These are phyloP conservation scores for Metschnikowia gelsemii DNA, from an alignment of 805 yeast species.

Conservation along the genomic window DNA sequence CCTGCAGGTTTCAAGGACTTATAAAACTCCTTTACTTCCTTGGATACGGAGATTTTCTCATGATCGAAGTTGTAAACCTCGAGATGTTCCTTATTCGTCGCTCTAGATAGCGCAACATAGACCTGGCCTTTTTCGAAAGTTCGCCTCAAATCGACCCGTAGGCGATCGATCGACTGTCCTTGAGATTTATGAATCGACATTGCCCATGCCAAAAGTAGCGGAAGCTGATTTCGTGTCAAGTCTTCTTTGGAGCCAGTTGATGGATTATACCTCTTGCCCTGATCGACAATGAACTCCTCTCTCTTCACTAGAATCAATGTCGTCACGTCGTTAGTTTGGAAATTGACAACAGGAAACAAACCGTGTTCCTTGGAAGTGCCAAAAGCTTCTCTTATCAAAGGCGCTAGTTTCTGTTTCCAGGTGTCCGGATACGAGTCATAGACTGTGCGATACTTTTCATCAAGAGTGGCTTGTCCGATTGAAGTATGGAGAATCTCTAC, in stretches of 20 bases:
- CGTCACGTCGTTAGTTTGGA: conserved; percentile 37
- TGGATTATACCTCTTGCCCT: conserved; percentile 22
- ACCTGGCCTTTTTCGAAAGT: conserved; percentile 94
- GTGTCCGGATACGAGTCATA: conserved; percentile 12
- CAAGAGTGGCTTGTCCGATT: conserved; percentile 10
- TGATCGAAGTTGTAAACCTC: conserved; percentile 75
- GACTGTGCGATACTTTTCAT: conserved; percentile 6
- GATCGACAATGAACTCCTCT: conserved; percentile 37
- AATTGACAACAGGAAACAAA: conserved; percentile 48
- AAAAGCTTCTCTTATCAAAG: conserved; percentile 15
- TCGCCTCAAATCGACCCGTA: conserved; percentile 69
- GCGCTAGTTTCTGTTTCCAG: conserved; percentile 16
- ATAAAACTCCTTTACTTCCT: conserved; percentile 71
- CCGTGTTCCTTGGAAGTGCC: conserved; percentile 9
- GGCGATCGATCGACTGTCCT: conserved; percentile 81
- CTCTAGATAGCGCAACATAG: conserved; percentile 92
- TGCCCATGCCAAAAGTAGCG: conserved; percentile 94
- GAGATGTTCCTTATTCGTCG: conserved; percentile 75
- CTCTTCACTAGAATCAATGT: conserved; percentile 29
- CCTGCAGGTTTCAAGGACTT: conserved; percentile 31
- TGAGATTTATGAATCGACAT: conserved; percentile 94
- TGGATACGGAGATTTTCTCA: conserved; percentile 64
- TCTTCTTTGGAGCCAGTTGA: conserved; percentile 3
- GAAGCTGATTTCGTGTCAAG: conserved; percentile 53
- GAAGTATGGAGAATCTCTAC: conserved; percentile 12